A percentile compares a stretch with the other conserved stretches of the same genome.
Evolutionary conservation across 2,329 filamentous ascomycete genomes (phyloP).

Genomic region (Ophiostoma triangulosporum): DNA sequence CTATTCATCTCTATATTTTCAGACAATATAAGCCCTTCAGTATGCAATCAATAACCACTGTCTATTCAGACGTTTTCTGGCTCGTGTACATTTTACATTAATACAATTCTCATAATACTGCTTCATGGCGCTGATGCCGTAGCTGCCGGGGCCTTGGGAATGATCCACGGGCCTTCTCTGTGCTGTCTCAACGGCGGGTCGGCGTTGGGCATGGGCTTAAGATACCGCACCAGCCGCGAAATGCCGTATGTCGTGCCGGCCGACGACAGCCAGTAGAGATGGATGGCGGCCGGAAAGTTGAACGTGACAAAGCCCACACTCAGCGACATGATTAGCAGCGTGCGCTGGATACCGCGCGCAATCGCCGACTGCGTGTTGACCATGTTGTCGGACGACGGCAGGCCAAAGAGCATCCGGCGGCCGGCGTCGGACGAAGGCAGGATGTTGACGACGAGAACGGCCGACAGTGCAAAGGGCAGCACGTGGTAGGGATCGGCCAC

Average conservation of each 20-base stretch:
- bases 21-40: neutral
- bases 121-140: neutral
- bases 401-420: constrained; percentile 16
- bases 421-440: constrained; percentile 19
- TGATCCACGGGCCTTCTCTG: neutral
- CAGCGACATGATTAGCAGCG: constrained; percentile 19
- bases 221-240: constrained; percentile 11
- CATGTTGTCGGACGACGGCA: neutral
- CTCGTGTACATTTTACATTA: no score
- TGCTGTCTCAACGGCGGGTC: neutral
- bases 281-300: constrained; percentile 27
- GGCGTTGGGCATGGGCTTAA: constrained; percentile 17
- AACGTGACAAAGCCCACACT: constrained; percentile 25
- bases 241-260: constrained; percentile 17
- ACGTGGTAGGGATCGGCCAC: constrained; percentile 36
- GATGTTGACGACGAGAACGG: constrained; percentile 22
- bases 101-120: neutral
- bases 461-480: constrained; percentile 30
- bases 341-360: constrained; percentile 13
- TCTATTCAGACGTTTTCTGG: neutral
- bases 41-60: neutral
- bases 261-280: constrained; percentile 31
- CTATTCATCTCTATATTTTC: neutral
- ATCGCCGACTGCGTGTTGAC: neutral
- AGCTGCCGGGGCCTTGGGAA: neutral